phyloP scores from a whole-genome alignment of 2,329 filamentous ascomycete genomes.

The Xylaria sp. region DNA sequence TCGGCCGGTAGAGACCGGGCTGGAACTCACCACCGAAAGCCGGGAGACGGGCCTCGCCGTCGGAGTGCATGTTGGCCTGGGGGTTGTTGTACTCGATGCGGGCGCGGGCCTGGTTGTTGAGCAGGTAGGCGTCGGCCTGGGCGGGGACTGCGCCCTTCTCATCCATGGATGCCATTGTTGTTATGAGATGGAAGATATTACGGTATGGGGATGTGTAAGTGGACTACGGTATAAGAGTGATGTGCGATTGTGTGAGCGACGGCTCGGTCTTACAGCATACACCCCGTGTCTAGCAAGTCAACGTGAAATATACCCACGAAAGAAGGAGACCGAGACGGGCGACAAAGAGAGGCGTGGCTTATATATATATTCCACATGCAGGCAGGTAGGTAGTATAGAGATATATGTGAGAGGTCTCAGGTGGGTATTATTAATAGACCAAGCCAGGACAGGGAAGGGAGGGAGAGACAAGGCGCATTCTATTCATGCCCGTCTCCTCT shows the following conservation, averaged over 20 bases:
- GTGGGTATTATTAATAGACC: neutral
- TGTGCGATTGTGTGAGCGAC: neutral
- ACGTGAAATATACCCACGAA: neutral
- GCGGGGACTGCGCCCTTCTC: neutral
- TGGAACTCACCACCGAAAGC: slow-evolving; percentile 71
- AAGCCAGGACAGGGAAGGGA: neutral
- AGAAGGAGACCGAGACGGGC: neutral
- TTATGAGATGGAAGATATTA: neutral
- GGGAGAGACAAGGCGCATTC: neutral
- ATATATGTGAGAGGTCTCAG: too few species aligned
- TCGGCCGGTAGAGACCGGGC: slow-evolving; percentile 60
- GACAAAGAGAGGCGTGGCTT: neutral
- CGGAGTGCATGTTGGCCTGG: slow-evolving; percentile 34
- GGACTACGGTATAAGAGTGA: neutral
- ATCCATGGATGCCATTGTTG: neutral
- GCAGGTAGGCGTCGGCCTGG: neutral
- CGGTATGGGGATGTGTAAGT: neutral
- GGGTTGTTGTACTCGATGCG: slow-evolving; percentile 28
- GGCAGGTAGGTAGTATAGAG: neutral
- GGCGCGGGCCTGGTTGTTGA: neutral
- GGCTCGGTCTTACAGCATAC: neutral
- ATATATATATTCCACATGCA: neutral
- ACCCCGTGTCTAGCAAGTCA: neutral
- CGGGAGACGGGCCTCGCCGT: slow-evolving; percentile 39
- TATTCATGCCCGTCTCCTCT: neutral